Base-by-base conservation (phyloP, 257 asterid genomes). In the Nicotiana tomentosiformis region DNA sequence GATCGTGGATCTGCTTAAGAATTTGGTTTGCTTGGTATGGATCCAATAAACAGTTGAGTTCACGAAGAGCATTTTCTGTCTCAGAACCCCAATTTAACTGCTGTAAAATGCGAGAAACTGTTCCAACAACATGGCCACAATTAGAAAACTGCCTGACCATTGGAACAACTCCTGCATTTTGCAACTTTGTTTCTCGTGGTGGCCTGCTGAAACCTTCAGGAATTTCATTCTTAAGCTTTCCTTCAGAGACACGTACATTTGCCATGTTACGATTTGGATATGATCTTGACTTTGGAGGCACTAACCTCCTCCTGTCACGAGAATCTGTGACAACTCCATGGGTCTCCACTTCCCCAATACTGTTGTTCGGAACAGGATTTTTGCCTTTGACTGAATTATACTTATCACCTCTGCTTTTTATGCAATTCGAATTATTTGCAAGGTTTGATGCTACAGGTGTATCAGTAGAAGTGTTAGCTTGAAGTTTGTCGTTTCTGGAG, bases 11-110 rank as follows among this genome's bases (percentile, higher is more conserved):
- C 89, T 92, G 90, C 91, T 96, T 94, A 4, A 96, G 97, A 77
- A 96, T 87, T 89, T 96, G 98, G 89, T 96, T 96, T 23, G 97
- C 99, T 83, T 94, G 97, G 90, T 91, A 96, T 46, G 93, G 93
- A 82, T 94, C 97, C 12, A 91, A 77, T 32, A 79, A 72, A 85
- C 87, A 93, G 87, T 90, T 88, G 77, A 93, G 90, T 84, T 92
- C 90, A 49, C 83, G 65, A 16, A 96, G 98, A 81, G 97, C 94
- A 14, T 90, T 91, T 86, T 93, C 97, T 4, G 95, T 72, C 66
- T 90, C 89, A 23, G 91, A 88, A 84, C 97, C 84, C 99, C 99
- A 96, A 55, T 87, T 93, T 83, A 86, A 83, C 86, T 90, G 93
- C 60, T 86, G 93, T 83, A 96, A 82, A 62, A 96, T 86, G 68